Percentiles rank a stretch among this genome's conserved stretches.
These are phyloP conservation scores for Tolypocladium ophioglossoides DNA, from an alignment of 2,329 filamentous ascomycete genomes.

Conservation along the genomic window DNA sequence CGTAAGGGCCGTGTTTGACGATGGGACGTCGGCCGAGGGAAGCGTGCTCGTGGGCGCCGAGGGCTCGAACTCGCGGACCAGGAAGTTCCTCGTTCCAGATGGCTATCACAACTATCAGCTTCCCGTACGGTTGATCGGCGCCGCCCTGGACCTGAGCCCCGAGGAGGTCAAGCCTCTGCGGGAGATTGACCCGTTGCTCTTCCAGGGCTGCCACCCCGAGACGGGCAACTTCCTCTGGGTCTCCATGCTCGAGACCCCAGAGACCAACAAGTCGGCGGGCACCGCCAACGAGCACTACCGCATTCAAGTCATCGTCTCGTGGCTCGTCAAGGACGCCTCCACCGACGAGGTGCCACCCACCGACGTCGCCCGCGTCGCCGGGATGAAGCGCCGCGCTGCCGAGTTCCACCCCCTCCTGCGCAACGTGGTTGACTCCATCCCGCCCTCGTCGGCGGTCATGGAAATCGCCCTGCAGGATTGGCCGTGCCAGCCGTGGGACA, in stretches of 20 bases:
- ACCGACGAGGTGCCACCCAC: conserved; percentile 22
- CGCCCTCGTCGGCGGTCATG: conserved; percentile 25
- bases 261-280: conserved; percentile 22
- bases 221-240: conserved; percentile 41
- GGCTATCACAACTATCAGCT: conserved; percentile 21
- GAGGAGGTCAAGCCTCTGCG: conserved; percentile 27
- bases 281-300: conserved; percentile 23
- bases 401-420: conserved; percentile 27
- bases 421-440: conserved; percentile 30
- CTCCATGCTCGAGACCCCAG: conserved; percentile 30
- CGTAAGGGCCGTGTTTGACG: conserved; percentile 17
- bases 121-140: conserved; percentile 26
- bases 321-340: conserved; percentile 23
- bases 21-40: conserved; percentile 21
- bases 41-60: conserved; percentile 28
- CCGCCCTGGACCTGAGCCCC: conserved; percentile 24
- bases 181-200: conserved; percentile 41
- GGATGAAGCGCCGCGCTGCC: conserved; percentile 27
- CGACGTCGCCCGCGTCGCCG: conserved; percentile 19
- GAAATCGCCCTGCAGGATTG: conserved; percentile 26
- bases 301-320: conserved; percentile 35
- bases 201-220: conserved; percentile 41
- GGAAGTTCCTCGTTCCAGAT: conserved; percentile 21
- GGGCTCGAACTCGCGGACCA: conserved; percentile 25
- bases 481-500: conserved; percentile 29